These are phyloP conservation scores for Trichophyton rubrum DNA, from an alignment of 2,329 filamentous ascomycete genomes.

Conservation along the genomic window DNA sequence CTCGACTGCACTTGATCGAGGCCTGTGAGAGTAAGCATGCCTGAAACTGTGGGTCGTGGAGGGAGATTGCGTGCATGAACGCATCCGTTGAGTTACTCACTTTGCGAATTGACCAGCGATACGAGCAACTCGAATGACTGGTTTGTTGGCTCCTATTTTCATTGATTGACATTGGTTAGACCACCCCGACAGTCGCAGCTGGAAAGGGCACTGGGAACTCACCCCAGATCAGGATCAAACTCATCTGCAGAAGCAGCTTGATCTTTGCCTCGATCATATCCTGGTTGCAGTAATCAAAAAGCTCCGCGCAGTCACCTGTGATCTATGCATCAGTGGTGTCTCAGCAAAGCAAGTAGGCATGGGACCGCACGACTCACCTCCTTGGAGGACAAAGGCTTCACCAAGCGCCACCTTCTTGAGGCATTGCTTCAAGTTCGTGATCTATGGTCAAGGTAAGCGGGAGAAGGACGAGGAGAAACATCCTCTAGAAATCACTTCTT, in stretches of 20 bases:
- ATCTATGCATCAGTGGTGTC: background rate
- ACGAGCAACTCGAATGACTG: constrained; percentile 83
- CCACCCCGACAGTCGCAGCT: background rate
- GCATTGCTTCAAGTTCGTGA: constrained; percentile 63
- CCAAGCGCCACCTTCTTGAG: constrained; percentile 79
- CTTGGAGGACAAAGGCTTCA: constrained; percentile 86
- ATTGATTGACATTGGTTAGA: constrained; percentile 4
- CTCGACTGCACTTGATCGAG: constrained; percentile 78
- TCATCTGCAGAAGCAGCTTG: constrained; percentile 95
- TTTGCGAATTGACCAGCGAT: constrained; percentile 99
- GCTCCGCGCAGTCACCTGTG: constrained; percentile 70
- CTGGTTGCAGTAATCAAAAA: constrained; percentile 92
- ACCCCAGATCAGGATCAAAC: constrained; percentile 83
- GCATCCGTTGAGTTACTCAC: constrained; percentile 14
- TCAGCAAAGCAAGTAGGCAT: background rate
- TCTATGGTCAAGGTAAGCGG: constrained; percentile 30
- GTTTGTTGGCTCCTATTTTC: constrained; percentile 46
- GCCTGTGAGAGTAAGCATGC: constrained; percentile 29
- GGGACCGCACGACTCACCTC: constrained; percentile 41
- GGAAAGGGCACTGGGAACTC: constrained; percentile 22
- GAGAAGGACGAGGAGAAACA: background rate
- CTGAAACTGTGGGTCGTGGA: constrained; percentile 2
- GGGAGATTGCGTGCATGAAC: background rate
- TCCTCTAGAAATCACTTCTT: no score
- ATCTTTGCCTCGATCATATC: constrained; percentile 89